Evolutionary conservation across 2,329 filamentous ascomycete species (phyloP), one percentile per base, ranked within the genome.

Genomic region (Penicillium sp.): DNA sequence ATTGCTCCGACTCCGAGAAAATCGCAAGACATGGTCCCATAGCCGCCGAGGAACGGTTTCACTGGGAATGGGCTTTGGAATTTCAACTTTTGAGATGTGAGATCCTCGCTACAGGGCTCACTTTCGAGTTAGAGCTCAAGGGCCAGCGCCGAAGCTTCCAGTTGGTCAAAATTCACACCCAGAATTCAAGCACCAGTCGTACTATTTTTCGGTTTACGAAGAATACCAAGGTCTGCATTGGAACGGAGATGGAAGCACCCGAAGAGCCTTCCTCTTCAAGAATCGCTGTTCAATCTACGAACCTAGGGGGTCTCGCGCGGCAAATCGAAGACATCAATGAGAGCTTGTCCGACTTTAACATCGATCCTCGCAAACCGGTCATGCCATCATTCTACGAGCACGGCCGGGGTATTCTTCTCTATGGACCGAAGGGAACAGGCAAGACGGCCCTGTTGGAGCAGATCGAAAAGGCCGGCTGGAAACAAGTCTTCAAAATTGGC

Each of bases 401-500:
- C 62, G 72, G 60, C 74, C 81, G 81, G 46, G 84, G 84, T 0
- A 80, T 94, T 31, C 79, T 94, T 22, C 77, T 96, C 4, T 86
- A 95, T 67, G 92, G 92, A 13, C 86, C 89, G 16, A 83, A 84
- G 55, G 92, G 92, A 10, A 95, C 89, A 0, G 92, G 92, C 22
- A 96, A 96, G 74, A 87, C 84, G 0, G 79, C 88, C 57, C 76
- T 96, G 0, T 75, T 96, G 1, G 70, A 86, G 14, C 81, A 82
- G 28, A 77, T 96, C 18, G 81, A 85, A 8, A 79, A 77, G 6
- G 82, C 84, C 0, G 80, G 79, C 51, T 96, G 90, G 89, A 83
- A 82, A 20, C 82, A 81, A 36, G 83, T 91, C 1, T 80, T 88
- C 58, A 80, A 58, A 46, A 62, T 72, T 44, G 67, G 68, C 14